phyloP scores from a whole-genome alignment of 352 stramenopile genomes.

The Blastocystis sp. region DNA sequence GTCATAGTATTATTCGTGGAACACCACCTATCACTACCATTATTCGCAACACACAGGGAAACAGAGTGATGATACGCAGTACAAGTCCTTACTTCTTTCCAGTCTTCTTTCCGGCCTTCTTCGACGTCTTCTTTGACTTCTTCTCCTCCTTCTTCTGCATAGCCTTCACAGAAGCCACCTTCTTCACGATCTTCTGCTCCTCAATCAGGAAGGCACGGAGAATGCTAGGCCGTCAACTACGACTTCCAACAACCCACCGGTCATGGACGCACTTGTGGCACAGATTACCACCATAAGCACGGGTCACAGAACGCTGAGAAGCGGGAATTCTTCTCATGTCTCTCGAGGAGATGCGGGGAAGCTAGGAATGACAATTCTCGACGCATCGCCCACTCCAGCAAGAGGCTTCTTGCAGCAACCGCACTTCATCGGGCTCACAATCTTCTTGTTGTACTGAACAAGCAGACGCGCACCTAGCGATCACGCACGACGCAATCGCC shows the following conservation, averaged over 20 bases:
- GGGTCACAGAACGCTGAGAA: constrained; percentile 82
- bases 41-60: too few species aligned
- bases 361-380: not conserved
- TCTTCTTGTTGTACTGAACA: constrained; percentile 86
- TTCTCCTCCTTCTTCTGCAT: constrained; percentile 66
- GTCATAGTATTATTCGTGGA: too few species aligned
- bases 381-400: constrained; percentile 63
- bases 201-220: constrained; percentile 95
- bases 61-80: not conserved
- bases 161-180: constrained; percentile 86
- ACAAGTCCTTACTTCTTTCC: constrained; percentile 41
- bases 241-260: constrained; percentile 62
- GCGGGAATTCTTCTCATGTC: constrained; percentile 75
- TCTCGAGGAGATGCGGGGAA: constrained; percentile 60
- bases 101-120: constrained; percentile 8
- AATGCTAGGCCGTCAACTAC: constrained; percentile 66
- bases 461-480: constrained; percentile 74
- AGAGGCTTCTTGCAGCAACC: constrained; percentile 85
- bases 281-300: constrained; percentile 85
- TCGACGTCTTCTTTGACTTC: not conserved
- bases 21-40: too few species aligned
- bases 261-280: constrained; percentile 83
- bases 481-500: constrained; percentile 56
- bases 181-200: constrained; percentile 99
- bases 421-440: constrained; percentile 81